These are phyloP conservation scores for Posidonia oceanica DNA, from an alignment of 116 monocot genomes.

Conservation along the genomic window DNA sequence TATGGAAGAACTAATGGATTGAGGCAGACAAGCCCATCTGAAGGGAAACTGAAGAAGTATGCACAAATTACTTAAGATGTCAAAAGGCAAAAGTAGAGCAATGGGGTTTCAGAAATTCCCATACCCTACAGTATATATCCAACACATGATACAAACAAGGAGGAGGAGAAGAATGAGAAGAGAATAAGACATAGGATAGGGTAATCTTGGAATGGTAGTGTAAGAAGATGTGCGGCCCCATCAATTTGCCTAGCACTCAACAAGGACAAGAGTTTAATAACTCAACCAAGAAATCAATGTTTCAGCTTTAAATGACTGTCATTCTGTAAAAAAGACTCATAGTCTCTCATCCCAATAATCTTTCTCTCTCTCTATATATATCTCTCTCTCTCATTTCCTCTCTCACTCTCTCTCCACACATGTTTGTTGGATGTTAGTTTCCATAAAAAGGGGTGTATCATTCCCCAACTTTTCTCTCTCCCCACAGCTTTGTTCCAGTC, in stretches of 20 bases:
- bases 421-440: conserved; percentile 9
- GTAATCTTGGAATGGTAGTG: neutral
- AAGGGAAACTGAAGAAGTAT: too few relatives aligned
- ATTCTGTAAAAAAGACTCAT: conserved; percentile 4
- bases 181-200: neutral
- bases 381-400: conserved; percentile 15
- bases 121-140: neutral
- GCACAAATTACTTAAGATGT: too few relatives aligned
- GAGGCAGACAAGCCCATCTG: too few relatives aligned
- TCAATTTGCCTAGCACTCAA: neutral
- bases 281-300: neutral
- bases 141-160: neutral
- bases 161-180: neutral
- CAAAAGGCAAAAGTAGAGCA: too few relatives aligned
- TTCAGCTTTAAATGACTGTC: conserved; percentile 4
- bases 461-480: conserved; percentile 5
- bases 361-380: conserved; percentile 7
- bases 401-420: conserved; percentile 9
- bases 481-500: neutral
- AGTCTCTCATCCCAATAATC: conserved; percentile 4
- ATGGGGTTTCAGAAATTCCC: too few relatives aligned
- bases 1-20: too few relatives aligned
- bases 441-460: conserved; percentile 14
- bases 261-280: neutral
- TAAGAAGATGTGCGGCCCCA: neutral